Conservation (phyloP, 441 rosid species). For the Erodium texanum region DNA sequence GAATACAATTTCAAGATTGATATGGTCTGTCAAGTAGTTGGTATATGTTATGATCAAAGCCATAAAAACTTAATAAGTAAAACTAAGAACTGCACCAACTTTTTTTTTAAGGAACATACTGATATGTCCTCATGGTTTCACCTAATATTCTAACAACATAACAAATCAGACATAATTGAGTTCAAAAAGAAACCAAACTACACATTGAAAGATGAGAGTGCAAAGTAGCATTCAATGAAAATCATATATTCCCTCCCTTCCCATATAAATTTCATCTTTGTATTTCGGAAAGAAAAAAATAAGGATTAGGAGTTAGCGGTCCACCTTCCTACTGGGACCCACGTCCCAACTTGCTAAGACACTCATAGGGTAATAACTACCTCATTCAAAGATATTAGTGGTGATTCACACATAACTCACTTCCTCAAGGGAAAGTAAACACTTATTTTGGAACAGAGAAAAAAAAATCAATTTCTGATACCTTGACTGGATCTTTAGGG, state of each 20-base stretch:
- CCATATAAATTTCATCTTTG: too few relatives aligned
- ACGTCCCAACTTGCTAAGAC: too few relatives aligned
- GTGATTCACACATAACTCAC: too few relatives aligned
- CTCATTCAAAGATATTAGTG: too few relatives aligned
- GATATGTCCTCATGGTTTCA: neutral
- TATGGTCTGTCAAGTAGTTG: neutral
- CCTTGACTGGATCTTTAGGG: constrained; percentile 46
- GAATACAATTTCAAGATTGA: neutral
- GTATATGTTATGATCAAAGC: neutral
- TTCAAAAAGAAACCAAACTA: neutral
- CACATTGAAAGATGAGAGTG: neutral
- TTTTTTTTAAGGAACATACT: neutral
- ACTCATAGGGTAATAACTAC: too few relatives aligned
- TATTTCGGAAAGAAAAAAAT: too few relatives aligned
- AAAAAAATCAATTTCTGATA: constrained; percentile 13
- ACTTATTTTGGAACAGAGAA: too few relatives aligned
- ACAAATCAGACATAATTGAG: neutral
- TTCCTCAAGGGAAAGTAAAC: too few relatives aligned
- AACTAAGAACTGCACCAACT: too few relatives aligned
- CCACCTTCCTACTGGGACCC: too few relatives aligned
- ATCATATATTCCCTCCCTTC: neutral
- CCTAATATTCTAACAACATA: neutral
- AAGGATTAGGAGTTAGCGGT: too few relatives aligned
- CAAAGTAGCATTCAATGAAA: neutral
- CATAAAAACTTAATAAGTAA: neutral